Evolutionary conservation across 345 rosid genomes (phyloP).

Genomic region (Aethionema arabicum): DNA sequence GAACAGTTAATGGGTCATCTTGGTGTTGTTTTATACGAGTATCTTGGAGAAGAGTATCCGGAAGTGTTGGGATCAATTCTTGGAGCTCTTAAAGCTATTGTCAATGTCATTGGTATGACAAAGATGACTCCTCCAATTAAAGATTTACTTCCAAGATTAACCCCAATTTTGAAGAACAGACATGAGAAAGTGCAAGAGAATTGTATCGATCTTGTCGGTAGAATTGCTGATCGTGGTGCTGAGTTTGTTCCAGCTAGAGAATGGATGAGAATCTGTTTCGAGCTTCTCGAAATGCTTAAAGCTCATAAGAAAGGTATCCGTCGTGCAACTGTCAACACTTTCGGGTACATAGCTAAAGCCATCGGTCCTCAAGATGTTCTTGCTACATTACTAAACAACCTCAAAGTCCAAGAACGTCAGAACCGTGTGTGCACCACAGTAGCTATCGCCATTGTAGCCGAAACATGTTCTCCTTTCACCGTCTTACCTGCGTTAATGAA

Average conservation of each 20-base stretch:
- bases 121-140: constrained; percentile 99
- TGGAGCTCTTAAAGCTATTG: constrained; percentile 98
- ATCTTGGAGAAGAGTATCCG: constrained; percentile 97
- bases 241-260: constrained; percentile 99
- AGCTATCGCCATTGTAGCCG: constrained; percentile 95
- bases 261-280: constrained; percentile 99
- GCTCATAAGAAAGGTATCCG: constrained; percentile 99
- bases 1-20: constrained; percentile 99
- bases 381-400: constrained; percentile 92
- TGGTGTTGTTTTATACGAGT: constrained; percentile 94
- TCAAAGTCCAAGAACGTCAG: constrained; percentile 98
- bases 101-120: constrained; percentile 98
- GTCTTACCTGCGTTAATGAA: constrained; percentile 96
- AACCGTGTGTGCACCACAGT: constrained; percentile 99
- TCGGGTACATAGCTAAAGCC: constrained; percentile 98
- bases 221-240: constrained; percentile 99
- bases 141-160: constrained; percentile 96
- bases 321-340: constrained; percentile 94
- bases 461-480: constrained; percentile 95
- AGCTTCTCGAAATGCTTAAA: constrained; percentile 99
- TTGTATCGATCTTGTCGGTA: constrained; percentile 96
- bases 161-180: constrained; percentile 96
- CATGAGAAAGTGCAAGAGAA: constrained; percentile 99
- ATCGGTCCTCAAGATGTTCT: constrained; percentile 99
- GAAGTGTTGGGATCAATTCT: constrained; percentile 97